A percentile compares a stretch with the other conserved stretches of the same genome.
Evolutionary conservation across 176 grass and related monocot species (phyloP).

Genomic region (Avena eriantha): DNA sequence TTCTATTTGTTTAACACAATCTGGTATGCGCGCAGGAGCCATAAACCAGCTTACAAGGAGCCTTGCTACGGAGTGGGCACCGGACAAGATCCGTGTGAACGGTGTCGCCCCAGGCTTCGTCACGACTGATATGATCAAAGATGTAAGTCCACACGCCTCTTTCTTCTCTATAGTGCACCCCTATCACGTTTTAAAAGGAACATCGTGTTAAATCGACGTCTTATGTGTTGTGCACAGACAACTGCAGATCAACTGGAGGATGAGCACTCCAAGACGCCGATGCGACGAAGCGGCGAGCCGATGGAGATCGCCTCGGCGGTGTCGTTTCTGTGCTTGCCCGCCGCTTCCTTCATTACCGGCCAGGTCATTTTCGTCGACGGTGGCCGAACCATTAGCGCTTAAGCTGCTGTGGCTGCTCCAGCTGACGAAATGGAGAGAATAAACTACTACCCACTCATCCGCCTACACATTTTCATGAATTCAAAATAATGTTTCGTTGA

Average conservation of each 20-base stretch:
- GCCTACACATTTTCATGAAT: too few relatives aligned
- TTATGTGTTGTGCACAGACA: too few relatives aligned
- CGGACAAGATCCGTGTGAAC: slow-evolving; percentile 41
- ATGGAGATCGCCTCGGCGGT: background rate
- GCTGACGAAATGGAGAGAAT: too few relatives aligned
- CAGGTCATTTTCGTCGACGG: background rate
- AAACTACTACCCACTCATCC: too few relatives aligned
- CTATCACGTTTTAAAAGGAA: too few relatives aligned
- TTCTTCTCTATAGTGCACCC: too few relatives aligned
- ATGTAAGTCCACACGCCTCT: background rate
- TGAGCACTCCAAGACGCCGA: too few relatives aligned
- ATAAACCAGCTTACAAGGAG: slow-evolving; percentile 52
- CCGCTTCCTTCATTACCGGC: background rate
- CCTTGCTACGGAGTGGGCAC: slow-evolving; percentile 48
- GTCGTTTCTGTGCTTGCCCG: background rate
- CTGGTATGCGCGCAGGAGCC: background rate
- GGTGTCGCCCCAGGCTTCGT: slow-evolving; percentile 24
- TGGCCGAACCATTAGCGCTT: background rate
- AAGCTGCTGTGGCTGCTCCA: too few relatives aligned
- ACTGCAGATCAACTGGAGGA: too few relatives aligned
- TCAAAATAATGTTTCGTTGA: too few relatives aligned
- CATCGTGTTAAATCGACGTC: too few relatives aligned
- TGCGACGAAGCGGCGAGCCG: background rate
- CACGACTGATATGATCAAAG: background rate
- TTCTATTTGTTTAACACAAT: too few relatives aligned